phyloP scores from a whole-genome alignment of 2,329 filamentous ascomycete genomes.

The Simplicillium aogashimaense region DNA sequence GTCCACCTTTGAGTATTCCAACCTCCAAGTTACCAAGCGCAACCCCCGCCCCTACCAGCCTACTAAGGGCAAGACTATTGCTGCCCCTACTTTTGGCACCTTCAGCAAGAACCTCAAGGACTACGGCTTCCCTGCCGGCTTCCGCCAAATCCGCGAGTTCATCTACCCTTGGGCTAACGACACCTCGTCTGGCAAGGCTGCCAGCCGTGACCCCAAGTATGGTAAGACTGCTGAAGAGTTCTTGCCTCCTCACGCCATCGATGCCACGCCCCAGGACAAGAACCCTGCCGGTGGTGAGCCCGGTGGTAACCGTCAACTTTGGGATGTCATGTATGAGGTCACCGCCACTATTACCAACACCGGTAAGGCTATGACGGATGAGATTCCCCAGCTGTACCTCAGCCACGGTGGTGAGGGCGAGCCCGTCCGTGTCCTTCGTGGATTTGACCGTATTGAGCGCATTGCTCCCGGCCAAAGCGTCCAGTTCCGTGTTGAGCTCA shows the following conservation, averaged over 20 bases:
- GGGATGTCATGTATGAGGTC: conserved; percentile 59
- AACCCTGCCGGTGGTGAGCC: conserved; percentile 39
- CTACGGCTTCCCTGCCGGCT: conserved; percentile 56
- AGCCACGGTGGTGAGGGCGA: conserved; percentile 71
- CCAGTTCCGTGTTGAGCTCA: conserved; percentile 60
- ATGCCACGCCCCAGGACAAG: conserved; percentile 47
- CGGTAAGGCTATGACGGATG: conserved; percentile 53
- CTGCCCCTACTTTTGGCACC: conserved; percentile 56
- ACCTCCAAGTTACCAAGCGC: conserved; percentile 46
- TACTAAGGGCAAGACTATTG: conserved; percentile 48
- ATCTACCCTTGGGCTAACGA: conserved; percentile 69
- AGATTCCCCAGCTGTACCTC: conserved; percentile 71
- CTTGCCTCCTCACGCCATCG: conserved; percentile 47
- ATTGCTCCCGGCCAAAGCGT: conserved; percentile 60
- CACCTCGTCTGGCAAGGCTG: conserved; percentile 42
- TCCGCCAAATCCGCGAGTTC: conserved; percentile 41
- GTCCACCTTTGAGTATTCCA: conserved; percentile 68
- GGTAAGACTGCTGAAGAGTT: conserved; percentile 47
- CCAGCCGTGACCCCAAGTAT: conserved; percentile 49
- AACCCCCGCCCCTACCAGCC: conserved; percentile 44
- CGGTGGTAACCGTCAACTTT: conserved; percentile 56
- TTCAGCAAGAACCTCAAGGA: conserved; percentile 51
- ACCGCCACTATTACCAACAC: conserved; percentile 63
- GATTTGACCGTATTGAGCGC: conserved; percentile 64
- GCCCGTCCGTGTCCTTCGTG: conserved; percentile 56